phyloP scores from a whole-genome alignment of 2,329 filamentous ascomycete species.

The Talaromyces sp. region DNA sequence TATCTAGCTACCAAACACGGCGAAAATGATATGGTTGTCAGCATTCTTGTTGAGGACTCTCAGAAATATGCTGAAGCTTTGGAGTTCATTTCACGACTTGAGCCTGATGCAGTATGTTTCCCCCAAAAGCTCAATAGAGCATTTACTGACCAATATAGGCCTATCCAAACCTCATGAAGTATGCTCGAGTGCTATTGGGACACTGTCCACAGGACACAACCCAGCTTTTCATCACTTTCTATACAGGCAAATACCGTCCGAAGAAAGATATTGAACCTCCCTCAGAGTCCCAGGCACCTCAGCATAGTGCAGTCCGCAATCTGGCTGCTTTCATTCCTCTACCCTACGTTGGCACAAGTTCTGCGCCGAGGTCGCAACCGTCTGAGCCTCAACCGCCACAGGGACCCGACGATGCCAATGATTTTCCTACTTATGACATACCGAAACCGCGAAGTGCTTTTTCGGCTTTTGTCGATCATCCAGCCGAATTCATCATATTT shows the following conservation, averaged over 20 bases:
- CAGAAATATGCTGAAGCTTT: conserved; percentile 86
- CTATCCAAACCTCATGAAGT: conserved; percentile 90
- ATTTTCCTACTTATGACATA: conserved; percentile 64
- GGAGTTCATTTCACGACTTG: conserved; percentile 84
- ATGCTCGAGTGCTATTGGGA: conserved; percentile 84
- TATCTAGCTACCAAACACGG: conserved; percentile 93
- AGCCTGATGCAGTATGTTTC: conserved; percentile 67
- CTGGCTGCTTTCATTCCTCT: conserved; percentile 79
- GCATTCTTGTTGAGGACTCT: conserved; percentile 93
- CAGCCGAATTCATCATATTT: conserved; percentile 87
- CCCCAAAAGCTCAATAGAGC: not conserved
- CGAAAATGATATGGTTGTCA: conserved; percentile 89
- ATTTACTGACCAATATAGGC: conserved; percentile 52
- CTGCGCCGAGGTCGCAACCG: conserved; percentile 38
- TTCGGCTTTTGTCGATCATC: conserved; percentile 92
- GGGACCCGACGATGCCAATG: conserved; percentile 34
- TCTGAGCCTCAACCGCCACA: conserved; percentile 30
- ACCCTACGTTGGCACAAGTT: conserved; percentile 73
- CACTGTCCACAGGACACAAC: conserved; percentile 82
- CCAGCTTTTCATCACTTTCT: conserved; percentile 89
- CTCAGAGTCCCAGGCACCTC: conserved; percentile 46
- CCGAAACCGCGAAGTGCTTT: conserved; percentile 88
- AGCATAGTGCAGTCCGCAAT: conserved; percentile 79
- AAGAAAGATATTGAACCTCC: conserved; percentile 60
- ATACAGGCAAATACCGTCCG: conserved; percentile 78